These are phyloP conservation scores for Bjerkandera adusta DNA, from an alignment of 1,284 basidiomycete genomes.

Conservation along the genomic window DNA sequence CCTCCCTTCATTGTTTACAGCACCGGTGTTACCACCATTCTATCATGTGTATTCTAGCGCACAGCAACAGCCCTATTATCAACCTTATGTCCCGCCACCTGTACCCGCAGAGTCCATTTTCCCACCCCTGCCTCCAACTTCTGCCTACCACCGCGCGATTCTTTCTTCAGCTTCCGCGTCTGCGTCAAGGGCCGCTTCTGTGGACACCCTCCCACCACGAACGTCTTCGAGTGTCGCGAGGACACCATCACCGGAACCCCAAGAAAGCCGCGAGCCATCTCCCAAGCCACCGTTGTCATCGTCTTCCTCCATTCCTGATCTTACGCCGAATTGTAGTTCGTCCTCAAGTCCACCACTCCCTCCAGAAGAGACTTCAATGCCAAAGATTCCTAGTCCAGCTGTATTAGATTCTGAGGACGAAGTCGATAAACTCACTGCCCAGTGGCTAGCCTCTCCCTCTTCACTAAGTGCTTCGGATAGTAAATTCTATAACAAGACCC, in stretches of 20 bases:
- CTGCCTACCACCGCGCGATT: conserved; percentile 37
- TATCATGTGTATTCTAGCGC: conserved; percentile 56
- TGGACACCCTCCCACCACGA: not conserved
- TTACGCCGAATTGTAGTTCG: conserved; percentile 61
- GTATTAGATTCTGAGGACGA: conserved; percentile 15
- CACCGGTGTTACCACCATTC: conserved; percentile 44
- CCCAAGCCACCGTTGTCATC: conserved; percentile 23
- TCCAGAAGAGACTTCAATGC: conserved; percentile 19
- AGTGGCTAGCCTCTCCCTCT: conserved; percentile 17
- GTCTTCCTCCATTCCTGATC: conserved; percentile 50
- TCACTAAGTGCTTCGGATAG: conserved; percentile 1
- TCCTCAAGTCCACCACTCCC: conserved; percentile 65
- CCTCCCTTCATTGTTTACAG: conserved; percentile 26
- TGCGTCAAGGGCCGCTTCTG: conserved; percentile 2
- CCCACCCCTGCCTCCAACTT: conserved; percentile 58
- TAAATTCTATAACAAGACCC: not conserved
- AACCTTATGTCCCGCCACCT: conserved; percentile 43
- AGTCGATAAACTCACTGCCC: conserved; percentile 15
- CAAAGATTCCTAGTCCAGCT: not conserved
- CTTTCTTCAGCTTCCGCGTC: conserved; percentile 26
- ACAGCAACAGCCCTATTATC: conserved; percentile 70
- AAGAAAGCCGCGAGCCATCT: conserved; percentile 11
- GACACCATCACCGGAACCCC: conserved; percentile 2
- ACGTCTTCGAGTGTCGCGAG: conserved; percentile 1
- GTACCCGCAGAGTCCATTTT: conserved; percentile 62